phyloP scores from a whole-genome alignment of 305 asterid species.

The Fraxinus xanthoxyloides region DNA sequence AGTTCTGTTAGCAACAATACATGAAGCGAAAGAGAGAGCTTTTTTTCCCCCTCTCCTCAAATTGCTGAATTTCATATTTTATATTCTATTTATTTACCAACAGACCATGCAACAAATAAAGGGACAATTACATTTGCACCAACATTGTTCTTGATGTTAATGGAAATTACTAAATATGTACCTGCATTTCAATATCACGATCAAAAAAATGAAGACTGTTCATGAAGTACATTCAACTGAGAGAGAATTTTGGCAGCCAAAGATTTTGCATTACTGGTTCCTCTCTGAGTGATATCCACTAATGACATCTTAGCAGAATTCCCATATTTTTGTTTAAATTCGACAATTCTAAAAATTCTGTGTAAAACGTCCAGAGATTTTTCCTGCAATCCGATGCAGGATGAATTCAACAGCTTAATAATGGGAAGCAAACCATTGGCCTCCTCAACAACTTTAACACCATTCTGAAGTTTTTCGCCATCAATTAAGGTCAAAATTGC shows the following conservation, averaged over 20 bases:
- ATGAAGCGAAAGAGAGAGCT: background rate
- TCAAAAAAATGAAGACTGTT: slow-evolving; percentile 40
- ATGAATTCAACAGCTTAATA: slow-evolving; percentile 27
- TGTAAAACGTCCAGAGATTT: slow-evolving; percentile 41
- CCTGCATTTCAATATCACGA: background rate
- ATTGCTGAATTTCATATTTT: background rate
- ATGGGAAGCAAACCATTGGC: slow-evolving; percentile 30
- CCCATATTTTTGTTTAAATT: slow-evolving; percentile 30
- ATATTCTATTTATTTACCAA: background rate
- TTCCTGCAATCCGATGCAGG: slow-evolving; percentile 32
- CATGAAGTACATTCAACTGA: slow-evolving; percentile 38
- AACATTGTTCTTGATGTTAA: background rate
- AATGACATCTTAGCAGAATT: slow-evolving; percentile 40
- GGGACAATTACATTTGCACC: background rate
- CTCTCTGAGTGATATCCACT: slow-evolving; percentile 51
- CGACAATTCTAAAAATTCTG: slow-evolving; percentile 29
- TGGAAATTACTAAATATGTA: background rate
- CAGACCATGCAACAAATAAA: background rate
- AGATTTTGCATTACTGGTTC: slow-evolving; percentile 41
- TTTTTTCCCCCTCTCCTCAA: background rate
- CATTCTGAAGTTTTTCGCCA: slow-evolving; percentile 30
- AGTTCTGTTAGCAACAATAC: background rate
- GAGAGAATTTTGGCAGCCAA: slow-evolving; percentile 43
- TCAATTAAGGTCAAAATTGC: slow-evolving; percentile 39
- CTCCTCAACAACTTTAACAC: slow-evolving; percentile 40